Percentiles rank a stretch among this genome's conserved stretches.
Evolutionary conservation across 805 yeast genomes (phyloP).

Genomic region (Spencermartinsiella europaea): DNA sequence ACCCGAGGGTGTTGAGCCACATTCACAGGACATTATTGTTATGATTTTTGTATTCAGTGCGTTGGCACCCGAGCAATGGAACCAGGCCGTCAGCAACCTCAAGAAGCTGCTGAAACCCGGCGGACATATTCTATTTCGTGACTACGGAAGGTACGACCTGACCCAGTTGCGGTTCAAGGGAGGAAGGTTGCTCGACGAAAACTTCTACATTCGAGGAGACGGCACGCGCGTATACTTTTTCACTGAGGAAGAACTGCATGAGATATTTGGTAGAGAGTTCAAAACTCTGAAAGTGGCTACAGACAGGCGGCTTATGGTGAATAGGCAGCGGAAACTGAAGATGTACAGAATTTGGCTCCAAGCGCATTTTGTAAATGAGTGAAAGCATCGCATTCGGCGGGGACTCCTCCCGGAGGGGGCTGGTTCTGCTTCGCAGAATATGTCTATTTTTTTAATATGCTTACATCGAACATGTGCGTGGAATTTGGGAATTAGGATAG

Average conservation of each 20-base stretch:
- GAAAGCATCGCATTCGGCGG: too few relatives aligned
- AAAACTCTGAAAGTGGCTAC: constrained; percentile 74
- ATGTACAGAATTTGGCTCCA: constrained; percentile 98
- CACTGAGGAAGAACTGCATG: constrained; percentile 83
- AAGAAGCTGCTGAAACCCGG: constrained; percentile 81
- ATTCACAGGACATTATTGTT: constrained; percentile 86
- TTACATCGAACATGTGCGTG: too few relatives aligned
- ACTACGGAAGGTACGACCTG: constrained; percentile 92
- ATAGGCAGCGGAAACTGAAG: constrained; percentile 84
- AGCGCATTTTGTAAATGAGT: constrained; percentile 60
- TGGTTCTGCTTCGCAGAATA: too few relatives aligned
- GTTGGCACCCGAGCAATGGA: constrained; percentile 88
- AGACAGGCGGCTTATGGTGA: constrained; percentile 85
- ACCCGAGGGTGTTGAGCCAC: constrained; percentile 80
- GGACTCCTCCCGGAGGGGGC: too few relatives aligned
- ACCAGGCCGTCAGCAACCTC: constrained; percentile 66
- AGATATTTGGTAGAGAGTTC: constrained; percentile 63
- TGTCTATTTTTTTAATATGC: too few relatives aligned
- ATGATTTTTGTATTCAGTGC: constrained; percentile 95
- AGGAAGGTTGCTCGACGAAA: constrained; percentile 79
- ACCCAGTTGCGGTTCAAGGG: constrained; percentile 93
- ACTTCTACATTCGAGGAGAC: constrained; percentile 94
- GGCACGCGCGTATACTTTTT: constrained; percentile 97
- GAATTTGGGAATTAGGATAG: too few relatives aligned
- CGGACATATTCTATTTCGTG: constrained; percentile 83